A percentile compares a stretch with the other conserved stretches of the same genome.
These are phyloP conservation scores for Apocynum venetum DNA, from an alignment of 257 asterid species.

Conservation along the genomic window DNA sequence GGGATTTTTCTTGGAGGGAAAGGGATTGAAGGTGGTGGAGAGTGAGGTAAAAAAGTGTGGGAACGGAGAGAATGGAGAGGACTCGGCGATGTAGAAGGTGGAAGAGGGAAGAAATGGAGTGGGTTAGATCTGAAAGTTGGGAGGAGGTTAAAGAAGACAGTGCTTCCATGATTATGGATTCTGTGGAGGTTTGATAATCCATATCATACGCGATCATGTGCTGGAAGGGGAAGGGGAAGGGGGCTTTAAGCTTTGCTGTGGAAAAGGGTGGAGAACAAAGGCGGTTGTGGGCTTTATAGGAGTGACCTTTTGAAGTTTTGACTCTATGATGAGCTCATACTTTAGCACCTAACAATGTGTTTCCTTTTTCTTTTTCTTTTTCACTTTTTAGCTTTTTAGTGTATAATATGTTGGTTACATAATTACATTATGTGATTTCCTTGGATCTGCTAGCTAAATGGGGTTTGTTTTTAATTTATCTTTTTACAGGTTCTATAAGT, in stretches of 20 bases:
- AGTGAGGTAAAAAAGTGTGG: conserved; percentile 61
- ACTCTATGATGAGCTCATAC: not conserved
- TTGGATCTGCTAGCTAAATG: too few relatives aligned
- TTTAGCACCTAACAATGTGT: not conserved
- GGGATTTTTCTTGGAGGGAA: conserved; percentile 68
- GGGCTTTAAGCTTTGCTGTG: too few relatives aligned
- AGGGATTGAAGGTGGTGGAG: conserved; percentile 78
- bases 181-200: conserved; percentile 38
- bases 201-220: conserved; percentile 36
- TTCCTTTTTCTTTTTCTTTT: not conserved
- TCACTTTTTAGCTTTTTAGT: not conserved
- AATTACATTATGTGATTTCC: too few relatives aligned
- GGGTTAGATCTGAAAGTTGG: conserved; percentile 53
- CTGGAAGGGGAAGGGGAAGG: not conserved
- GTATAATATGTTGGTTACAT: too few relatives aligned
- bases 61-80: conserved; percentile 61
- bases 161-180: conserved; percentile 56
- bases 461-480: too few relatives aligned
- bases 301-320: not conserved
- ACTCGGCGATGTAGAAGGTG: conserved; percentile 66
- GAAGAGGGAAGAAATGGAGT: conserved; percentile 59
- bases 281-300: conserved; percentile 15
- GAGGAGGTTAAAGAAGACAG: conserved; percentile 58
- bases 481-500: too few relatives aligned
- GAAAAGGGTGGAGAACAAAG: conserved; percentile 6